A percentile compares a stretch with the other conserved stretches of the same genome.
These are phyloP conservation scores for Starmerella kuoi DNA, from an alignment of 805 yeast genomes.

Conservation along the genomic window DNA sequence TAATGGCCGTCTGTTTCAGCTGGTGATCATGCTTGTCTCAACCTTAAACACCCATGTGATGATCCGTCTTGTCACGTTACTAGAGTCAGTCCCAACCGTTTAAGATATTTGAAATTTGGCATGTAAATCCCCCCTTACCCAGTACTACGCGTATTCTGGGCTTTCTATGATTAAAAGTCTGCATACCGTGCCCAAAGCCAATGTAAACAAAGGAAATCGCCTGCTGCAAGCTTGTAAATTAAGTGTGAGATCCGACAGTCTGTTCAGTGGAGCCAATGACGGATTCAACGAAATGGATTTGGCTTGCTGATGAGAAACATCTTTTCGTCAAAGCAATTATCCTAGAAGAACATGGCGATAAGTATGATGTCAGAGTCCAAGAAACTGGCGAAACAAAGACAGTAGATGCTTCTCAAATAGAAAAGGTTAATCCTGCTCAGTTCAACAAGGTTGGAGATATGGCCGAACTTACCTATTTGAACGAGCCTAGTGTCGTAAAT, in stretches of 20 bases:
- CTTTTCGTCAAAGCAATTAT: constrained; percentile 36
- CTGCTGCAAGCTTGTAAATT: too few relatives aligned
- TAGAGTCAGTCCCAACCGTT: too few relatives aligned
- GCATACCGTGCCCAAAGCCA: constrained; percentile 1
- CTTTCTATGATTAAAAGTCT: constrained; percentile 4
- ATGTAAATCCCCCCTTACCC: too few relatives aligned
- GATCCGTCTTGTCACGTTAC: too few relatives aligned
- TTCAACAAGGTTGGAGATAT: constrained; percentile 87
- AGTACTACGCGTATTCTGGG: too few relatives aligned
- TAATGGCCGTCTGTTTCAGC: too few relatives aligned
- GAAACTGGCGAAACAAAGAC: constrained; percentile 32
- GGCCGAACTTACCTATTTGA: constrained; percentile 88
- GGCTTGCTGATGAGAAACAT: constrained; percentile 55
- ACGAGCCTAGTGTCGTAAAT: constrained; percentile 90
- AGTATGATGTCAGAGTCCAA: constrained; percentile 30
- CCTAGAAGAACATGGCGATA: constrained; percentile 26
- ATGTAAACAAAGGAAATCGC: not conserved
- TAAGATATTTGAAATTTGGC: too few relatives aligned
- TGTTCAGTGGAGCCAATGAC: too few relatives aligned
- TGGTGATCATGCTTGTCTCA: too few relatives aligned
- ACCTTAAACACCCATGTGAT: too few relatives aligned
- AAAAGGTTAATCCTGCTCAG: constrained; percentile 74
- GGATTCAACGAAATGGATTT: constrained; percentile 44
- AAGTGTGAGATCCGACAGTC: too few relatives aligned
- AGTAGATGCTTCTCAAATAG: constrained; percentile 30